Evolutionary conservation across 148 eudicot genomes (phyloP), one percentile per base, ranked within the genome.

Genomic region (Fagopyrum homotropicum): DNA sequence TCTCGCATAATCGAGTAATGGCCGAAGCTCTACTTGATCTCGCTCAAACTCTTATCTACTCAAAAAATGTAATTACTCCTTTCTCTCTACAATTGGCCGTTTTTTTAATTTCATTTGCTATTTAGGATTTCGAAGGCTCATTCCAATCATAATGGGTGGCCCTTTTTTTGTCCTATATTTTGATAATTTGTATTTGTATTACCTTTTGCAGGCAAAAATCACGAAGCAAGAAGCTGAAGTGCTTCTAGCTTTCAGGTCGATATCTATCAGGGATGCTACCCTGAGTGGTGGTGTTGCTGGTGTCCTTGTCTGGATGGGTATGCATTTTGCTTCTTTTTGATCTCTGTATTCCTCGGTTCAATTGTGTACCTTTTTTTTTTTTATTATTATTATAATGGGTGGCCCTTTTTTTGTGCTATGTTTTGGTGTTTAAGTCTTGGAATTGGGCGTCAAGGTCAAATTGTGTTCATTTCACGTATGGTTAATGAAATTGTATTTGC

Each of bases 1-100:
- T 43, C 45, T 66, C 46, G 71, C 17, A 5, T 15, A 16, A 40
- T 66, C 35, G 17, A 46, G 43, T 35, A 14, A 66, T 66, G 71
- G 71, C 71, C 46, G 71, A 66, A n/a, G 71, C 71, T 66, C 47
- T 66, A 14, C 8, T 66, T n/a, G 71, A 66, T 14, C 71, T 66
- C 47, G 71, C 71, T 66, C 71, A 66, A 66, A 17, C 43, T 66
- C 46, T 66, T 57, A 17, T 57, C 46, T 12, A 7, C 45, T 35
- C 71, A 66, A 35, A 66, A 66, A 9, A 66, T 43, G 71, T 66
- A 66, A 66, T 14, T 66, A 7, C 47, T 66, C 70, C 44, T 40
- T 29, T 6, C 45, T 12, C 47, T 43, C 1, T 14, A 35, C 47
- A 66, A 35, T 40, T 15, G 71, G 6, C 71, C 46, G 43, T 9